These are phyloP conservation scores for Trichoderma koningii DNA, from an alignment of 2,329 filamentous ascomycete species.

Conservation along the genomic window DNA sequence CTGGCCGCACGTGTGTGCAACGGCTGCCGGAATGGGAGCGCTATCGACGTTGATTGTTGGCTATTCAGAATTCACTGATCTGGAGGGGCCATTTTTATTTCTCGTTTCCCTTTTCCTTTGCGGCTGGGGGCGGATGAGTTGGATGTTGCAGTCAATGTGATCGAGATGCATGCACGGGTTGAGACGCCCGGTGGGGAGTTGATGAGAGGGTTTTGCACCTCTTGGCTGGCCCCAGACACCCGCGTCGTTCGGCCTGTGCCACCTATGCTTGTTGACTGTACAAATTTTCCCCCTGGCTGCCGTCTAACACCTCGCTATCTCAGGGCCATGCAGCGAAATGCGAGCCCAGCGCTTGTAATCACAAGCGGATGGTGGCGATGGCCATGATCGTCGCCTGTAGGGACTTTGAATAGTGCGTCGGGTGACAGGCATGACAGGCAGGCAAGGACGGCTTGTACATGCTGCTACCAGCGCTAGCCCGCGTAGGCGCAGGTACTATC, in stretches of 20 bases:
- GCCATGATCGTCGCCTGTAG: not conserved
- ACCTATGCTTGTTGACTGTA: no score
- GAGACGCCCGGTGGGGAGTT: not conserved
- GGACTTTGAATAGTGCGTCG: no score
- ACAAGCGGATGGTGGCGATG: not conserved
- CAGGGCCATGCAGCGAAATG: not conserved
- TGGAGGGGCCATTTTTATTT: not conserved
- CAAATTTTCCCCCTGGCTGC: no score
- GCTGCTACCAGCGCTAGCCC: not conserved
- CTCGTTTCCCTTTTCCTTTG: no score
- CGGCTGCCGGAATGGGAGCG: not conserved
- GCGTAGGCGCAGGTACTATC: constrained; percentile 2
- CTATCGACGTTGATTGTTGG: not conserved
- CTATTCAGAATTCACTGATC: not conserved
- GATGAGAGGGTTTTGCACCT: not conserved
- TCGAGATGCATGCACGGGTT: not conserved
- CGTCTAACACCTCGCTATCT: no score
- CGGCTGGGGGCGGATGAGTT: not conserved
- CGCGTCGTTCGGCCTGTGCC: not conserved
- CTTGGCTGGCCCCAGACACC: not conserved
- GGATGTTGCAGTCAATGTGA: not conserved
- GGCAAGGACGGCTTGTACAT: not conserved
- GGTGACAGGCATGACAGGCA: not conserved
- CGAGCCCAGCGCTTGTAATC: not conserved
- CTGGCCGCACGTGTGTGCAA: not conserved